Evolutionary conservation across 306 rosid genomes (phyloP), one percentile per base, ranked within the genome.

Genomic region (Morella rubra): DNA sequence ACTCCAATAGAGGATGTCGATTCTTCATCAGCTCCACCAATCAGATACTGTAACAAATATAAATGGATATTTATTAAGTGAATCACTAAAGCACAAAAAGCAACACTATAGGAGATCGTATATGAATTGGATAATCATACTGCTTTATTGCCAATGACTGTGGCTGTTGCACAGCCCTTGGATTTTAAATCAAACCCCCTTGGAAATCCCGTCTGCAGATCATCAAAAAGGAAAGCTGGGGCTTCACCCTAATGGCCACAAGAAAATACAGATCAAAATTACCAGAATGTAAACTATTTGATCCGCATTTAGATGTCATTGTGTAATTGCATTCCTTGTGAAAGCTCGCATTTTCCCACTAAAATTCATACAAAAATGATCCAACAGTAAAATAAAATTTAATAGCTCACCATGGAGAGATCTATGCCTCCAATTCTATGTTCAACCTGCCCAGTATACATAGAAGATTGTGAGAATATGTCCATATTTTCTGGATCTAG

Each of bases 1-100:
- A 95, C 97, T 85, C 85, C 87, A 85, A 90, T 77, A 75, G 88
- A 86, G 76, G 87, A 80, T 77, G 86, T 49, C 18, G 72, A 84
- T 81, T 89, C 96, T 56, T 87, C 96, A 81, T 82, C 87, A 86
- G 86, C 85, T 84, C 97, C 99, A 76, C 86, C 97, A 90, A 88
- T 87, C 81, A 92, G 79, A 85, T 92, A 95, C 99, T 95, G 93
- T 84, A 89, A 86, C 85, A 90, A 81, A 91, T 75, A 88, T 78
- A 88, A 81, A 75, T 74, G 78, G 65, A 80, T 77, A 71, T 46
- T 76, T 68, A 72, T 50, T 76, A 81, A 62, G 73, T 60, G 77
- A 73, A 75, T 75, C 71, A 76, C 81, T 82, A 83, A 79, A 85
- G 44, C 77, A 79, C 65, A 56, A 72, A 73, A 44, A 76, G 73